phyloP scores from a whole-genome alignment of 148 eudicot species.

The Rhododendron griersonianum region DNA sequence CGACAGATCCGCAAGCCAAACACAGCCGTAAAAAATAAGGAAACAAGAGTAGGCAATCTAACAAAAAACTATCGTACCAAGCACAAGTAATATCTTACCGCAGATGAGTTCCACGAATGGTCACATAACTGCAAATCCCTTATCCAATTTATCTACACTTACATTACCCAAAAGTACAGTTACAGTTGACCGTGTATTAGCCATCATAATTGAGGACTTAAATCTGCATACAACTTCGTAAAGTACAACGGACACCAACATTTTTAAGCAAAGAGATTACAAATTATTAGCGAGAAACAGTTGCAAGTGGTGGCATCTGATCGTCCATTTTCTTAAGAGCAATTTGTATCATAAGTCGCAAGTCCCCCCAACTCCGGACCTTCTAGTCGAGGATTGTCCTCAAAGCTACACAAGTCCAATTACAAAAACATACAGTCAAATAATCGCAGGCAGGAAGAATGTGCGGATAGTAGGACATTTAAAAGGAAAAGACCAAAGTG shows the following conservation, averaged over 20 bases:
- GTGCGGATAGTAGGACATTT: neutral
- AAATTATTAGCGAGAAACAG: conserved; percentile 2
- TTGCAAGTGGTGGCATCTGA: conserved; percentile 19
- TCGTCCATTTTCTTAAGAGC: conserved; percentile 31
- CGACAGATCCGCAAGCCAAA: neutral
- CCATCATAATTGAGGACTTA: neutral
- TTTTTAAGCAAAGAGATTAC: neutral
- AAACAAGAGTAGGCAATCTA: neutral
- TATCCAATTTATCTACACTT: neutral
- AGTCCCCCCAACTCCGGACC: conserved; percentile 91
- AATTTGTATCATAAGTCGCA: conserved; percentile 80
- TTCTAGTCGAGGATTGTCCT: conserved; percentile 80
- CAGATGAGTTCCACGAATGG: neutral
- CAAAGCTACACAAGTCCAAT: conserved; percentile 50
- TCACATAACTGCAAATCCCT: neutral
- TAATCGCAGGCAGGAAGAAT: neutral
- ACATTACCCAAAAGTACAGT: neutral
- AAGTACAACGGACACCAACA: conserved; percentile 8
- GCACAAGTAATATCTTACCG: neutral
- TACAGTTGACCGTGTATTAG: neutral
- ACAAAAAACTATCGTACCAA: neutral
- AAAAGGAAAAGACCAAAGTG: neutral
- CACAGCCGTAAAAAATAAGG: neutral
- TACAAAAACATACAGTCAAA: neutral
- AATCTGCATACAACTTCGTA: neutral